These are phyloP conservation scores for Coemansia furcata DNA, from an alignment of 192 early-diverging fungal genomes.

Conservation along the genomic window DNA sequence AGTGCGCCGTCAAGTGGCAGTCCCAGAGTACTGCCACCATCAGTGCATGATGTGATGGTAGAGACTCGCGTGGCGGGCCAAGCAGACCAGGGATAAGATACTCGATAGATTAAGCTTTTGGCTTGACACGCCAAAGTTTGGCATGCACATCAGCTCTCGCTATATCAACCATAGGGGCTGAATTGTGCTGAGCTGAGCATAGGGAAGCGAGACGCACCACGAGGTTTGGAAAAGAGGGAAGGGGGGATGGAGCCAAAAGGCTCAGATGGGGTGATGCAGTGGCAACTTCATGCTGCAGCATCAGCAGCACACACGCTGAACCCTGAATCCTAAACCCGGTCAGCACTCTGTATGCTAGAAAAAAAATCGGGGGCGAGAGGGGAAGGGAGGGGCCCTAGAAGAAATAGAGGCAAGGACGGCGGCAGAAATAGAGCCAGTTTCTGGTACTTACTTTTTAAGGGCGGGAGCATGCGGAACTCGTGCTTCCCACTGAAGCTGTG, in stretches of 20 bases:
- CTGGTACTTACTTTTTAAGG: conserved; percentile 37
- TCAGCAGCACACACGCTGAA: conserved; percentile 1
- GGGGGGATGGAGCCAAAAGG: background rate
- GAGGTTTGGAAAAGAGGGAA: background rate
- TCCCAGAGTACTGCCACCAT: background rate
- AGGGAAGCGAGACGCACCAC: background rate
- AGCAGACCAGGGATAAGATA: background rate
- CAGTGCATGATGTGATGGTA: background rate
- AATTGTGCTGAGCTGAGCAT: background rate
- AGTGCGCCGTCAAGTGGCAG: background rate
- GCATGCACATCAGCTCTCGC: background rate
- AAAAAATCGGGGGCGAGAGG: background rate
- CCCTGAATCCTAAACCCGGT: background rate
- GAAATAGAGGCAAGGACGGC: background rate
- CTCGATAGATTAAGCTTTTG: background rate
- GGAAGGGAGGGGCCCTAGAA: background rate
- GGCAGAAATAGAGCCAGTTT: conserved; percentile 8
- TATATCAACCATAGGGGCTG: background rate
- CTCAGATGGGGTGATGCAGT: conserved; percentile 8
- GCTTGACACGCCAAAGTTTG: background rate
- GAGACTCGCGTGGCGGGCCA: conserved; percentile 4
- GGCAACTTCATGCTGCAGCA: background rate
- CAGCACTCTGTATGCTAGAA: background rate
- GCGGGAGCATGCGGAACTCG: conserved; percentile 51
- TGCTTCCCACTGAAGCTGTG: conserved; percentile 48